phyloP scores from a whole-genome alignment of 2,329 filamentous ascomycete species.

The Paracoccidioides brasiliensis region DNA sequence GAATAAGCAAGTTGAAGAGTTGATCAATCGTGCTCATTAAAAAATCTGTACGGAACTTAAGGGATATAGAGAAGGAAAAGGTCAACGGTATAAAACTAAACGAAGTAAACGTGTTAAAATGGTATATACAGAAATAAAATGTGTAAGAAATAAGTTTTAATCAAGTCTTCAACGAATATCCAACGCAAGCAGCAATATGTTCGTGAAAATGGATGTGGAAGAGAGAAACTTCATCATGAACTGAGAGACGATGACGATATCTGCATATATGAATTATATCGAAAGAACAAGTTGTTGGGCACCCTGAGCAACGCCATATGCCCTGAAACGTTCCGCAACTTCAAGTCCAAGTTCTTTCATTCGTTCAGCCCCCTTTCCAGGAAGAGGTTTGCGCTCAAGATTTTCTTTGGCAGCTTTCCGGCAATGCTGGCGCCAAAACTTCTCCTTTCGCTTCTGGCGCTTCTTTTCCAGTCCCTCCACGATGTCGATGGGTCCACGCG shows the following conservation, averaged over 20 bases:
- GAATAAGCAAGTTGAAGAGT: not conserved
- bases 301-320: slow-evolving; percentile 42
- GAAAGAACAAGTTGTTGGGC: slow-evolving; percentile 55
- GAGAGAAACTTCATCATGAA: not conserved
- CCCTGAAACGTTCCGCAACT: slow-evolving; percentile 69
- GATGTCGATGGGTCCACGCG: slow-evolving; percentile 91
- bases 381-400: slow-evolving; percentile 52
- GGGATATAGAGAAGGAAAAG: slow-evolving; percentile 4
- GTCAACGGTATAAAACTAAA: not conserved
- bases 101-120: not conserved
- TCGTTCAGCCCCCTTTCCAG: slow-evolving; percentile 78
- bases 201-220: not conserved
- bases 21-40: not conserved
- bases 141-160: not conserved
- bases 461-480: slow-evolving; percentile 94
- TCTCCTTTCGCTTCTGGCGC: slow-evolving; percentile 82
- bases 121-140: not conserved
- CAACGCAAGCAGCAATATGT: slow-evolving; percentile 14
- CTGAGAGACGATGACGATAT: not conserved
- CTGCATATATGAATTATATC: slow-evolving; percentile 2
- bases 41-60: not conserved
- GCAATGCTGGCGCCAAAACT: slow-evolving; percentile 80
- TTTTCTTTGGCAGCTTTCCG: slow-evolving; percentile 63
- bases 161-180: slow-evolving; percentile 9
- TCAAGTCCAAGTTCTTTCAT: slow-evolving; percentile 87